Percentiles rank a stretch among this genome's conserved stretches.
These are phyloP conservation scores for Solanum sejunctum DNA, from an alignment of 257 asterid genomes.

Conservation along the genomic window DNA sequence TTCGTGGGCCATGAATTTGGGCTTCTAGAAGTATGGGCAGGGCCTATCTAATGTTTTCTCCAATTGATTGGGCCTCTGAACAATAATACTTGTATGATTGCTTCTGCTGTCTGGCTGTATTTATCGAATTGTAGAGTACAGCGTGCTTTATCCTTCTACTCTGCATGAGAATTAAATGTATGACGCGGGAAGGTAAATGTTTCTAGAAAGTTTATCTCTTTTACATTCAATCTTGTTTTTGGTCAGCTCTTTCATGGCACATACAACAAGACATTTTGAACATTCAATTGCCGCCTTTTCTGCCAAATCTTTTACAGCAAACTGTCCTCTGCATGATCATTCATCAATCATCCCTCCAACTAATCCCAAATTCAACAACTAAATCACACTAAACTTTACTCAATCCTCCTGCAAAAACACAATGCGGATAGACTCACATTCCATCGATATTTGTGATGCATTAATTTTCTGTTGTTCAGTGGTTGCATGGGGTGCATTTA, in stretches of 20 bases:
- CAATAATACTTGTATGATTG: neutral
- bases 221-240: neutral
- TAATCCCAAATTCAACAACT: neutral
- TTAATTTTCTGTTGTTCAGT: conserved; percentile 3
- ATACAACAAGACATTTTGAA: conserved; percentile 7
- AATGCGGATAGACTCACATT: neutral
- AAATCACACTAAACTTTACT: neutral
- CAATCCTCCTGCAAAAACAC: neutral
- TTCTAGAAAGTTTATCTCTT: neutral
- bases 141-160: neutral
- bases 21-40: neutral
- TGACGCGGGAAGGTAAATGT: neutral
- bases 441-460: conserved; percentile 15
- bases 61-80: neutral
- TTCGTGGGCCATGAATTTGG: neutral
- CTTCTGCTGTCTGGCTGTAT: neutral
- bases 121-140: neutral
- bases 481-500: neutral
- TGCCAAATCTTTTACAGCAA: neutral
- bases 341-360: neutral
- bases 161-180: neutral
- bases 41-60: neutral
- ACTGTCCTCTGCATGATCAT: neutral
- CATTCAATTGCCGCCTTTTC: conserved; percentile 10
- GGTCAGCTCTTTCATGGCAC: conserved; percentile 17